Evolutionary conservation across 1,284 basidiomycete species (phyloP).

Genomic region (Gymnopus androsaceus): DNA sequence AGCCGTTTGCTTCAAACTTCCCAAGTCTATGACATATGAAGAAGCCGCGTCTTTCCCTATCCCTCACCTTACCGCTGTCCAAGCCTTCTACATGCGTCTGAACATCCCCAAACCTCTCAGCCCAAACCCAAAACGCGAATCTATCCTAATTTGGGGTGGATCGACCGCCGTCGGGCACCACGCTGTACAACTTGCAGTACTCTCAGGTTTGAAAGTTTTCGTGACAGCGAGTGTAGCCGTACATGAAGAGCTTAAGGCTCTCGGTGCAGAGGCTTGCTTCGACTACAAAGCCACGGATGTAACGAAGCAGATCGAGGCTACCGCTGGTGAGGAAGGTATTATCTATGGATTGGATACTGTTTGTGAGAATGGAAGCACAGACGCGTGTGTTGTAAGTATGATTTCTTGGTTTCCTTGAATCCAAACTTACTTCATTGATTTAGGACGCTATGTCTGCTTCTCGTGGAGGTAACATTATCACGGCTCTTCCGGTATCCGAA

Average conservation of each 20-base stretch:
- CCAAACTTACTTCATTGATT: not conserved
- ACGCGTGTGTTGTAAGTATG: not conserved
- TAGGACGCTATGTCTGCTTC: not conserved
- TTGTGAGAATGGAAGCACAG: constrained; percentile 14
- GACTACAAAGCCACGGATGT: no score
- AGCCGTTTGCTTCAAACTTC: constrained; percentile 29
- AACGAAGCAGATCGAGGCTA: no score
- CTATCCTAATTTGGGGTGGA: constrained; percentile 38
- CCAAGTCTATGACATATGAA: constrained; percentile 32
- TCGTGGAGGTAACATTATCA: not conserved
- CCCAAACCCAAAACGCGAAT: constrained; percentile 13
- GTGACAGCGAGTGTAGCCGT: constrained; percentile 34
- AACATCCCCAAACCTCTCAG: no score
- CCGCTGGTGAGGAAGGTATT: no score
- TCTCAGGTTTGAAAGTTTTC: constrained; percentile 41
- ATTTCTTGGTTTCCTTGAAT: not conserved
- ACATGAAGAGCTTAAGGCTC: constrained; percentile 2
- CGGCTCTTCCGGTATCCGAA: not conserved
- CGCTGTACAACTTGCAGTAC: constrained; percentile 42
- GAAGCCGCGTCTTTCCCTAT: constrained; percentile 31
- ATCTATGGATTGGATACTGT: no score
- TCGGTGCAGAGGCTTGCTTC: constrained; percentile 38
- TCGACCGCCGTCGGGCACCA: constrained; percentile 38
- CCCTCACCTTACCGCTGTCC: no score
- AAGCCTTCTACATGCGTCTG: no score